Conservation (phyloP, 2,329 filamentous ascomycete genomes). For the Fusarium equiseti region DNA sequence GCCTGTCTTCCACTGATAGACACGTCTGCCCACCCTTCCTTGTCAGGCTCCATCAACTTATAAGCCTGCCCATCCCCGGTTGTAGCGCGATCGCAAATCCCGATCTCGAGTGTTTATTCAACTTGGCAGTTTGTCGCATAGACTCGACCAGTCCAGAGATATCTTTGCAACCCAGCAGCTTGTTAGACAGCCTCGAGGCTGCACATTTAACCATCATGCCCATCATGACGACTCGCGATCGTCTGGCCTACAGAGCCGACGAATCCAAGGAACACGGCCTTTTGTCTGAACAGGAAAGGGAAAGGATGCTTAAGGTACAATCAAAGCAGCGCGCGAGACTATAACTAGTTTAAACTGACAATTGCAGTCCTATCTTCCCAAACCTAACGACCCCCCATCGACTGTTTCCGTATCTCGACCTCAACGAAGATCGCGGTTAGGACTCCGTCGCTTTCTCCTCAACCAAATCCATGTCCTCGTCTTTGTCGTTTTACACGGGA, state of each 20-base stretch:
- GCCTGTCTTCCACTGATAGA: constrained; percentile 34
- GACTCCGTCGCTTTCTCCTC: constrained; percentile 71
- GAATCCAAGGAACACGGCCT: constrained; percentile 52
- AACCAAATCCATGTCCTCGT: constrained; percentile 74
- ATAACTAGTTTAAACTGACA: background rate
- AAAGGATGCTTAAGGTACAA: constrained; percentile 54
- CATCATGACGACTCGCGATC: constrained; percentile 52
- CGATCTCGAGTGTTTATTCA: background rate
- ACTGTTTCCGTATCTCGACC: constrained; percentile 41
- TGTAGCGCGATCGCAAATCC: constrained; percentile 22
- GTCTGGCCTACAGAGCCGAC: constrained; percentile 56
- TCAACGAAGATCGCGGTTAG: constrained; percentile 59
- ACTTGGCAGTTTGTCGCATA: background rate
- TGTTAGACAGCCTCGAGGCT: constrained; percentile 48
- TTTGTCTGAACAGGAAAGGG: constrained; percentile 53
- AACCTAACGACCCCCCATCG: constrained; percentile 51
- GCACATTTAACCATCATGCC: constrained; percentile 49
- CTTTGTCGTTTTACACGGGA: constrained; percentile 77
- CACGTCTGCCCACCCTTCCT: constrained; percentile 38
- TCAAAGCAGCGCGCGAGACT: background rate
- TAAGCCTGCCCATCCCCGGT: constrained; percentile 37
- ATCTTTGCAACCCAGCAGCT: background rate
- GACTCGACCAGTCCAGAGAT: background rate
- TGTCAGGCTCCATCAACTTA: constrained; percentile 38
- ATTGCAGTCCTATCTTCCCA: constrained; percentile 53